Evolutionary conservation across 495 filamentous ascomycete genomes (phyloP).

Genomic region (Rostrohypoxylon terebratum): DNA sequence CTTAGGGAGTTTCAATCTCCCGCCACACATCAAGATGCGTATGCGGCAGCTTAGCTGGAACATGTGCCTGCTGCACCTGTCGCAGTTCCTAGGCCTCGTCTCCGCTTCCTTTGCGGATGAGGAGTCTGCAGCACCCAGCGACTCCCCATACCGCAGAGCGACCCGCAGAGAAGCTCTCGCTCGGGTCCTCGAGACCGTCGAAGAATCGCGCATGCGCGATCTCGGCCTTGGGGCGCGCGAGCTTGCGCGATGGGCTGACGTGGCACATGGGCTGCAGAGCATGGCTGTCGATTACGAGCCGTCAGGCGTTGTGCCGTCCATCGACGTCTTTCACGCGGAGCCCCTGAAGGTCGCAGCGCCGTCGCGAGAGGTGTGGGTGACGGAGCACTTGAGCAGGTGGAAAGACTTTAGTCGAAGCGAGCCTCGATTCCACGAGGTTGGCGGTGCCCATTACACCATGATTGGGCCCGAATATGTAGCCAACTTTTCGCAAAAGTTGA

Average conservation of each 20-base stretch:
- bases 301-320: slow-evolving; percentile 54
- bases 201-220: slow-evolving; percentile 51
- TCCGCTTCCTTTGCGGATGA: too few relatives aligned
- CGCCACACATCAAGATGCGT: slow-evolving; percentile 65
- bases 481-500: too few relatives aligned
- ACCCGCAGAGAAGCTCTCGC: too few relatives aligned
- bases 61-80: slow-evolving; percentile 59
- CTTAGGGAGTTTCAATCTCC: slow-evolving; percentile 56
- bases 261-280: slow-evolving; percentile 59
- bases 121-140: not conserved
- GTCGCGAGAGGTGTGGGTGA: slow-evolving; percentile 56
- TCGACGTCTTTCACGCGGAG: slow-evolving; percentile 63
- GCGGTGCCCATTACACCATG: slow-evolving; percentile 59
- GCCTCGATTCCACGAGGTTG: slow-evolving; percentile 48
- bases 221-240: slow-evolving; percentile 50
- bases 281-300: slow-evolving; percentile 66
- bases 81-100: slow-evolving; percentile 62
- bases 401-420: slow-evolving; percentile 51
- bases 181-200: too few relatives aligned
- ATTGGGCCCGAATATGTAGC: slow-evolving; percentile 47
- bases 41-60: slow-evolving; percentile 64
- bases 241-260: slow-evolving; percentile 54
- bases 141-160: too few relatives aligned
- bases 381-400: slow-evolving; percentile 58
- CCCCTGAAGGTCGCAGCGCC: slow-evolving; percentile 58